Conservation (phyloP, 1,139 yeast genomes). For the Geotrichum siamense region DNA sequence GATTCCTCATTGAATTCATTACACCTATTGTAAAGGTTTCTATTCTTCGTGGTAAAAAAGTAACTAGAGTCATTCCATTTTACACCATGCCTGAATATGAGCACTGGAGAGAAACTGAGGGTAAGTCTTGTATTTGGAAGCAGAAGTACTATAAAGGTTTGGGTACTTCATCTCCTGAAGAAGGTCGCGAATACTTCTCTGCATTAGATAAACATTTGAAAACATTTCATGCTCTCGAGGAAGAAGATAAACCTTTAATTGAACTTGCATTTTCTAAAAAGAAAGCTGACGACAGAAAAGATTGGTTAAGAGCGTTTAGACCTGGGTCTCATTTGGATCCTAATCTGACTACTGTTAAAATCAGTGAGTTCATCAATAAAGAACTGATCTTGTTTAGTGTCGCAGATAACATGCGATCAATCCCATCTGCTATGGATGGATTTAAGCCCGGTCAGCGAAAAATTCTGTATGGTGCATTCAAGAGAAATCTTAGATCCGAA, state of each 20-base stretch:
- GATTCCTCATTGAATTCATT: slow-evolving; percentile 85
- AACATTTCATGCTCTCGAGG: slow-evolving; percentile 73
- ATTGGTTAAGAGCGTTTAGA: slow-evolving; percentile 82
- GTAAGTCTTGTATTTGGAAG: slow-evolving; percentile 70
- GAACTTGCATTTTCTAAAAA: slow-evolving; percentile 93
- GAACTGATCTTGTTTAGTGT: slow-evolving; percentile 90
- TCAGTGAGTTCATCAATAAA: slow-evolving; percentile 88
- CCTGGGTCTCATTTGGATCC: slow-evolving; percentile 95
- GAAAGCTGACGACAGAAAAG: slow-evolving; percentile 95
- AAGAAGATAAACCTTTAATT: slow-evolving; percentile 70
- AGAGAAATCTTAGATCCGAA: slow-evolving; percentile 68
- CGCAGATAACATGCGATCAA: slow-evolving; percentile 95
- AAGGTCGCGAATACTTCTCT: slow-evolving; percentile 84
- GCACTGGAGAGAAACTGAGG: slow-evolving; percentile 82
- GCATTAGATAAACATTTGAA: slow-evolving; percentile 83
- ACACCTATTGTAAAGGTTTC: slow-evolving; percentile 96
- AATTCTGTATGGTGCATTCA: slow-evolving; percentile 81
- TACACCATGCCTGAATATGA: slow-evolving; percentile 97
- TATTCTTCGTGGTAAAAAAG: slow-evolving; percentile 56
- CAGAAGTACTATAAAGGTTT: slow-evolving; percentile 97
- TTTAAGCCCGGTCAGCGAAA: slow-evolving; percentile 97
- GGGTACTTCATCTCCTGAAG: slow-evolving; percentile 83
- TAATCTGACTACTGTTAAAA: slow-evolving; percentile 68
- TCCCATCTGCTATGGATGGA: slow-evolving; percentile 92
- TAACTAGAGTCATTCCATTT: slow-evolving; percentile 55